A percentile compares a stretch with the other conserved stretches of the same genome.
Conservation (phyloP, 1,284 basidiomycete genomes). For the Rhodotorula sp. region DNA sequence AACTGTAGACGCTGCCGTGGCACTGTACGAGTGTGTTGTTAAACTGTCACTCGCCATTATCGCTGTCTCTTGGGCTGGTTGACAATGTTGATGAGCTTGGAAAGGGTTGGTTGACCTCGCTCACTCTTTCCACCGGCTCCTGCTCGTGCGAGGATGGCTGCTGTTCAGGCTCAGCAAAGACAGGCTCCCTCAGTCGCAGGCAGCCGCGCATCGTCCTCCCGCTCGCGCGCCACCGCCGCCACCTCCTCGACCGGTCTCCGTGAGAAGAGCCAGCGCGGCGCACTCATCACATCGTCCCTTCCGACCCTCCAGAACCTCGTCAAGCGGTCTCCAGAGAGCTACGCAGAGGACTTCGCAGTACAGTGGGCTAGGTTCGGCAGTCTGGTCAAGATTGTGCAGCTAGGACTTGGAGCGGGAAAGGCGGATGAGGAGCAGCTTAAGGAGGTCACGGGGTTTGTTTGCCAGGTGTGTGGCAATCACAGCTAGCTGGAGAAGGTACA, state of each 20-base stretch:
- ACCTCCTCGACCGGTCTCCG: slow-evolving; percentile 14
- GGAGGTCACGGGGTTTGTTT: slow-evolving; percentile 80
- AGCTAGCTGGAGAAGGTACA: neutral
- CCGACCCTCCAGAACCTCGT: slow-evolving; percentile 88
- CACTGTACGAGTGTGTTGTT: no score
- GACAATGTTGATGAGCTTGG: no score
- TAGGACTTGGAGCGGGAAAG: slow-evolving; percentile 55
- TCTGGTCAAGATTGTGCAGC: slow-evolving; percentile 76
- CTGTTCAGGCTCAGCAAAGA: neutral
- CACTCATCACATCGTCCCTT: slow-evolving; percentile 56
- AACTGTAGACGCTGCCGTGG: no score
- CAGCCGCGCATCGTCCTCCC: slow-evolving; percentile 3
- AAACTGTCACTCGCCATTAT: no score
- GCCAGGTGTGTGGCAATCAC: slow-evolving; percentile 58
- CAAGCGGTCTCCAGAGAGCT: slow-evolving; percentile 81
- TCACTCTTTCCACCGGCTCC: neutral
- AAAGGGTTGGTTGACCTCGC: no score
- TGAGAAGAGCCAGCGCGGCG: slow-evolving; percentile 40
- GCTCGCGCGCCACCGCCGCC: neutral
- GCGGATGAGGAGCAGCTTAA: slow-evolving; percentile 71
- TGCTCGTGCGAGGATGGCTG: slow-evolving; percentile 1
- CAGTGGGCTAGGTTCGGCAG: slow-evolving; percentile 97
- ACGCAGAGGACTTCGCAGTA: slow-evolving; percentile 95
- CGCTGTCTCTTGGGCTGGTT: no score
- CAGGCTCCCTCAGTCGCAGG: slow-evolving; percentile 5